Conservation (phyloP, 192 early-diverging fungal genomes). For the Chytriomyces confervae region DNA sequence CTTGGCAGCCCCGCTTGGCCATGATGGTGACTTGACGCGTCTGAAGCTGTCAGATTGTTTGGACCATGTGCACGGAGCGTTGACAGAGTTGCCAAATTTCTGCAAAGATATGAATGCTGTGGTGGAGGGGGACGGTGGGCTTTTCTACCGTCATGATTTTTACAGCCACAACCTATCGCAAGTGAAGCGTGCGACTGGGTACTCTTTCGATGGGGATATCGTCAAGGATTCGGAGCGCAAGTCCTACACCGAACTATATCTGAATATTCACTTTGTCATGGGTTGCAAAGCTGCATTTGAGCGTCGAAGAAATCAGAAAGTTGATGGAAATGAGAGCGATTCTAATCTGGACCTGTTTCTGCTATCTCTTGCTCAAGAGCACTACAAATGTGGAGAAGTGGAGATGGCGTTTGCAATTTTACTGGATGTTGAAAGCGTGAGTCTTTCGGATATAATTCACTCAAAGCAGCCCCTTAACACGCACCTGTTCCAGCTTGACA, state of each 20-base stretch:
- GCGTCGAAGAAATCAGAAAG: not conserved
- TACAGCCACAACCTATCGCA: not conserved
- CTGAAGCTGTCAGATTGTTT: slow-evolving; percentile 12
- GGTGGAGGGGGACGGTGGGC: not conserved
- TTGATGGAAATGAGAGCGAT: not conserved
- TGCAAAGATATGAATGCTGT: not conserved
- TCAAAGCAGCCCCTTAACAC: not conserved
- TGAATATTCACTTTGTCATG: slow-evolving; percentile 16
- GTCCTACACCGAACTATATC: slow-evolving; percentile 7
- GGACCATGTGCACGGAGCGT: slow-evolving; percentile 20
- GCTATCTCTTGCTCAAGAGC: slow-evolving; percentile 29
- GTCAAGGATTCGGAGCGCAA: not conserved
- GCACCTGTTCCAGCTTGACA: slow-evolving; percentile 1
- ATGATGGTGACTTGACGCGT: not conserved
- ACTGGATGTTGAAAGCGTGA: slow-evolving; percentile 35
- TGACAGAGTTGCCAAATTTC: slow-evolving; percentile 9
- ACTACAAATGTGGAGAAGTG: slow-evolving; percentile 27
- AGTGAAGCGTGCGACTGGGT: not conserved
- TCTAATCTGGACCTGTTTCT: not conserved
- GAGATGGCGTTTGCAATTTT: slow-evolving; percentile 36
- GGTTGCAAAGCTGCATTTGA: slow-evolving; percentile 18
- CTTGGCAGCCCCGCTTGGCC: not conserved
- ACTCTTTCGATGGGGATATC: not conserved
- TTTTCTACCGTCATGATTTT: slow-evolving; percentile 13
- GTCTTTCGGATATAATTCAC: not conserved